phyloP scores from a whole-genome alignment of 495 filamentous ascomycete species.

The Talaromyces proteolyticus region DNA sequence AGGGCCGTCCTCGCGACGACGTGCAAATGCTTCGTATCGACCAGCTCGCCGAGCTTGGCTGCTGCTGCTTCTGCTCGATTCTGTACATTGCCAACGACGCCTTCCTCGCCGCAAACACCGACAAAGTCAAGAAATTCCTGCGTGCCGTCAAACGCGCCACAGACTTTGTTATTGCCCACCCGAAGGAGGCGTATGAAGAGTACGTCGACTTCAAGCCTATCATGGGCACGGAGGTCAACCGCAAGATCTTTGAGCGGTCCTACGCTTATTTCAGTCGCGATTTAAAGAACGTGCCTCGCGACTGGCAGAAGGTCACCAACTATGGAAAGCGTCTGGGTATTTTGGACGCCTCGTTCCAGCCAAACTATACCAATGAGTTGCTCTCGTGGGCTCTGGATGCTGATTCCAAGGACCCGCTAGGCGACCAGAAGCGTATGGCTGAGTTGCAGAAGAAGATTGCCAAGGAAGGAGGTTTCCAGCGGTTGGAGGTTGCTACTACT shows the following conservation, averaged over 20 bases:
- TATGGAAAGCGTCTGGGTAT: conserved; percentile 64
- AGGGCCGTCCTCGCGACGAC: conserved; percentile 52
- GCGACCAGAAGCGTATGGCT: conserved; percentile 63
- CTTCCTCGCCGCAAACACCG: conserved; percentile 55
- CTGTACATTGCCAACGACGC: conserved; percentile 65
- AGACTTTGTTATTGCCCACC: conserved; percentile 57
- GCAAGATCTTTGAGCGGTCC: conserved; percentile 67
- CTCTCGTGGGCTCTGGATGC: conserved; percentile 54
- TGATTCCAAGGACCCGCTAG: conserved; percentile 54
- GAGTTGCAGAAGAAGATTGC: conserved; percentile 54
- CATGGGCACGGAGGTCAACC: conserved; percentile 59
- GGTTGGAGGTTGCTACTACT: conserved; percentile 20
- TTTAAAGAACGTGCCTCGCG: conserved; percentile 62
- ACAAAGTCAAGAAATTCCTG: conserved; percentile 54
- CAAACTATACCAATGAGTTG: conserved; percentile 65
- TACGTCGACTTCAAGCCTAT: conserved; percentile 63
- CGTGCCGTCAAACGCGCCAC: conserved; percentile 60
- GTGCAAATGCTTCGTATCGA: conserved; percentile 72
- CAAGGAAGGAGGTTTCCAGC: conserved; percentile 36
- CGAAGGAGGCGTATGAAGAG: conserved; percentile 50
- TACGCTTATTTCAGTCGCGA: conserved; percentile 67
- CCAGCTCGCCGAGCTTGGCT: conserved; percentile 64
- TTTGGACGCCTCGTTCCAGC: conserved; percentile 47
- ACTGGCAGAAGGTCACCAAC: conserved; percentile 64
- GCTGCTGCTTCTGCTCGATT: conserved; percentile 72